These are phyloP conservation scores for Groenewaldozyma auringiensis DNA, from an alignment of 1,139 yeast species.

Conservation along the genomic window DNA sequence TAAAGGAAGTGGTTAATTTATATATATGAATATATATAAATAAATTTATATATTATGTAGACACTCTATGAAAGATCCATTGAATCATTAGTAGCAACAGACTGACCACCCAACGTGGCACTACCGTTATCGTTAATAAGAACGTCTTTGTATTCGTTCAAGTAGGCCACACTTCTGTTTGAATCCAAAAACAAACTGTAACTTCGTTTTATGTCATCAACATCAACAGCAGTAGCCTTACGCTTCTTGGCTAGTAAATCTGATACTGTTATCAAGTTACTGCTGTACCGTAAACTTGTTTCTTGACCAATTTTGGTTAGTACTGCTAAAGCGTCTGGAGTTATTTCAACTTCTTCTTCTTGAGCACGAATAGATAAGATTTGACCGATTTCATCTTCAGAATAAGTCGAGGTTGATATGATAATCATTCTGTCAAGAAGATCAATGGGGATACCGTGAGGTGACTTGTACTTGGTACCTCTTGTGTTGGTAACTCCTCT, in stretches of 20 bases:
- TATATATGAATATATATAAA: constrained; percentile 3
- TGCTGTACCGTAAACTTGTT: constrained; percentile 86
- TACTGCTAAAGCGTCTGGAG: constrained; percentile 76
- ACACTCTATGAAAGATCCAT: constrained; percentile 11
- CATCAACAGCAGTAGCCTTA: constrained; percentile 61
- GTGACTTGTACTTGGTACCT: constrained; percentile 89
- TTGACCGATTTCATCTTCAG: constrained; percentile 73
- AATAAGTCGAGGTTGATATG: constrained; percentile 74
- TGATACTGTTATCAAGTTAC: constrained; percentile 84
- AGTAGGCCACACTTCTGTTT: constrained; percentile 60
- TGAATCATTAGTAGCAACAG: constrained; percentile 11
- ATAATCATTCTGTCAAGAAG: constrained; percentile 89
- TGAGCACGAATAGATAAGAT: constrained; percentile 87
- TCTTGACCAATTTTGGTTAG: constrained; percentile 90
- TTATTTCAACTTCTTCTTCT: constrained; percentile 89
- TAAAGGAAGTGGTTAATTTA: constrained; percentile 57
- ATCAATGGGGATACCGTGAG: constrained; percentile 95
- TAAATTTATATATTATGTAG: not conserved
- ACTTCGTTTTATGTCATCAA: constrained; percentile 80
- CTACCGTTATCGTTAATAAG: constrained; percentile 23
- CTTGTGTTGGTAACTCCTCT: constrained; percentile 88
- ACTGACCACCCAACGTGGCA: constrained; percentile 15
- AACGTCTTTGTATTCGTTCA: constrained; percentile 22
- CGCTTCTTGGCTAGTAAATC: constrained; percentile 80
- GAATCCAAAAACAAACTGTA: constrained; percentile 84